A percentile compares a stretch with the other conserved stretches of the same genome.
Evolutionary conservation across 192 early-diverging fungal genomes (phyloP).

Genomic region (Backusella luteola): DNA sequence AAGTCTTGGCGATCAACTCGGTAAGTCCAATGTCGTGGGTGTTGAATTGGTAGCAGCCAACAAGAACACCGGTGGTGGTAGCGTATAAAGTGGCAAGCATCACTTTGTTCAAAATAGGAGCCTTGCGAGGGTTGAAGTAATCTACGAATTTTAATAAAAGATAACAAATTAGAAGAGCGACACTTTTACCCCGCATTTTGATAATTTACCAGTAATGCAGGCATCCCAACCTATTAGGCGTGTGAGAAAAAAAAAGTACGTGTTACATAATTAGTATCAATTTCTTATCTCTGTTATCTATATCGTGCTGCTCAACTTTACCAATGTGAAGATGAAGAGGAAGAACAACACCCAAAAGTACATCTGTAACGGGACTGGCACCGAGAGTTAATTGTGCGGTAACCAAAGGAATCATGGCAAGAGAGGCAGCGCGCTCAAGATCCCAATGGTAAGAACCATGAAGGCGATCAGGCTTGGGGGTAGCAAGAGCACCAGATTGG

Average conservation of each 20-base stretch:
- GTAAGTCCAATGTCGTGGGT: slow-evolving; percentile 95
- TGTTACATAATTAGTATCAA: slow-evolving; percentile 6
- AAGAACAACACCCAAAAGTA: slow-evolving; percentile 84
- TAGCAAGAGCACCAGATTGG: slow-evolving; percentile 37
- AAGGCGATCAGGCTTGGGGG: slow-evolving; percentile 55
- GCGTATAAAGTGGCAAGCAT: slow-evolving; percentile 62
- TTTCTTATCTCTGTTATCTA: neutral
- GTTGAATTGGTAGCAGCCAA: slow-evolving; percentile 94
- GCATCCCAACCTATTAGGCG: slow-evolving; percentile 29
- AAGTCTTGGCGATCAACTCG: slow-evolving; percentile 77
- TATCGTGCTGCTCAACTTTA: slow-evolving; percentile 58
- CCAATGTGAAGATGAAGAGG: slow-evolving; percentile 92
- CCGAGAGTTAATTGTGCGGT: slow-evolving; percentile 76
- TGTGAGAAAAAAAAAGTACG: slow-evolving; percentile 7
- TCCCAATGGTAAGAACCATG: slow-evolving; percentile 97
- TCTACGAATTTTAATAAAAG: slow-evolving; percentile 46
- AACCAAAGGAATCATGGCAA: slow-evolving; percentile 75
- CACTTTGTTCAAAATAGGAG: slow-evolving; percentile 59
- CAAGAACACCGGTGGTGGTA: slow-evolving; percentile 70
- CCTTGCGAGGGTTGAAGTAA: slow-evolving; percentile 76
- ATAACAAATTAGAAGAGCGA: slow-evolving; percentile 7
- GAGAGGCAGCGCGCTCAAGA: slow-evolving; percentile 83
- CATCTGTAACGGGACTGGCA: slow-evolving; percentile 85
- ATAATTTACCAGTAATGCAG: slow-evolving; percentile 34
- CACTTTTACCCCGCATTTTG: slow-evolving; percentile 13